Percentiles rank a stretch among this genome's conserved stretches.
Conservation (phyloP, 75 land plant species). For the Cupressus sempervirens region DNA sequence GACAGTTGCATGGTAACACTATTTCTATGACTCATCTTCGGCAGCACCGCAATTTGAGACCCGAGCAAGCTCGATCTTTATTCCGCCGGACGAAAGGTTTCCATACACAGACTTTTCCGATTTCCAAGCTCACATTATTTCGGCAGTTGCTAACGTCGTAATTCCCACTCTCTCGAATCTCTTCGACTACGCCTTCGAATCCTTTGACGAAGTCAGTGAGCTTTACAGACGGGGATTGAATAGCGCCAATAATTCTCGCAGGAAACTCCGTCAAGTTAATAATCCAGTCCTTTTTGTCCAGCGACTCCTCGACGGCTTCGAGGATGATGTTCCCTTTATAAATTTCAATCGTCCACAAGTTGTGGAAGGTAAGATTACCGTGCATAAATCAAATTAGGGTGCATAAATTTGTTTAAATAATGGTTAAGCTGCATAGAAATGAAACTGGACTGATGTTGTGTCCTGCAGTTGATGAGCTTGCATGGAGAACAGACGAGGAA, state of each 20-base stretch:
- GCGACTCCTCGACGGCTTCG: not conserved
- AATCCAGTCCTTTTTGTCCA: not conserved
- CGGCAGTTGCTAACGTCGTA: slow-evolving; percentile 17
- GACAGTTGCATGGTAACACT: not conserved
- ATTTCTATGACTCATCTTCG: not conserved
- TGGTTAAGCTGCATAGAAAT: not conserved
- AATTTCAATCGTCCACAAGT: not conserved
- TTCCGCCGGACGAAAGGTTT: slow-evolving; percentile 52
- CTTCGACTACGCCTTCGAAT: slow-evolving; percentile 22
- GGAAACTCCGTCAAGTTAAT: too few relatives aligned
- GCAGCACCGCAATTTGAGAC: slow-evolving; percentile 38
- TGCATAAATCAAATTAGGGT: too few relatives aligned
- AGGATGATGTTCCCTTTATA: not conserved
- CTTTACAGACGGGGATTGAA: not conserved
- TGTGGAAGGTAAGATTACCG: not conserved
- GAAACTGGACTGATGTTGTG: not conserved
- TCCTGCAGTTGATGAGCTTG: slow-evolving; percentile 22
- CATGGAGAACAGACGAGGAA: slow-evolving; percentile 43
- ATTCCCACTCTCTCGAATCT: slow-evolving; percentile 18
- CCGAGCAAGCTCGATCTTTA: slow-evolving; percentile 2
- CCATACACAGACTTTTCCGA: slow-evolving; percentile 26
- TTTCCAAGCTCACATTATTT: slow-evolving; percentile 19
- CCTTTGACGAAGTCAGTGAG: slow-evolving; percentile 19
- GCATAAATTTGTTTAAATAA: not conserved
- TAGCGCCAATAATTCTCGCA: not conserved